phyloP scores from a whole-genome alignment of 1,284 basidiomycete species.

The Leccinum huronense region DNA sequence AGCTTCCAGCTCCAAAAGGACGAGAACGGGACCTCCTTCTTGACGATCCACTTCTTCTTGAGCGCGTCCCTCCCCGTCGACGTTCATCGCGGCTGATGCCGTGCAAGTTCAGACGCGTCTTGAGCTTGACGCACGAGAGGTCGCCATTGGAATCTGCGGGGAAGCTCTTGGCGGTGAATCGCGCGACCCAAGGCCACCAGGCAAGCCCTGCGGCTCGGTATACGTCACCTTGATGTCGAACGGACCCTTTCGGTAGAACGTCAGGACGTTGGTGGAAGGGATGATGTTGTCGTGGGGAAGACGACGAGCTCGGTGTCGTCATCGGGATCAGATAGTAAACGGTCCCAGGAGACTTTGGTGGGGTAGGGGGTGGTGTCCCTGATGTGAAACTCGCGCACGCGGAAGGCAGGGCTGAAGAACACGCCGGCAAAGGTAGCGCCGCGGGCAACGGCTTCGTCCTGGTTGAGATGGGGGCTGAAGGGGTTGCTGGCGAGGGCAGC shows the following conservation, averaged over 20 bases:
- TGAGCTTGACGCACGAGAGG: constrained; percentile 80
- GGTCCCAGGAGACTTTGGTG: constrained; percentile 85
- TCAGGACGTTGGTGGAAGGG: constrained; percentile 91
- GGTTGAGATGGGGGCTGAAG: constrained; percentile 88
- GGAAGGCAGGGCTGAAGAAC: neutral
- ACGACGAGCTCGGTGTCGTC: constrained; percentile 88
- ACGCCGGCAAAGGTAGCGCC: constrained; percentile 58
- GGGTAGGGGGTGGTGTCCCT: constrained; percentile 83
- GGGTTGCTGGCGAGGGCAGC: constrained; percentile 79
- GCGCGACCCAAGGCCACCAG: constrained; percentile 79
- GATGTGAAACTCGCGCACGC: constrained; percentile 88
- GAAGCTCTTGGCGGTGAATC: constrained; percentile 81
- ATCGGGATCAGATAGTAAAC: constrained; percentile 69
- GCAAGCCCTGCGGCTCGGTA: constrained; percentile 65
- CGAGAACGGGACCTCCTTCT: constrained; percentile 77
- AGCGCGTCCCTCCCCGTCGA: constrained; percentile 61
- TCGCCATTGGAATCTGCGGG: constrained; percentile 67
- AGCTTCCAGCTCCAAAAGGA: constrained; percentile 74
- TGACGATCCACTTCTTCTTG: constrained; percentile 84
- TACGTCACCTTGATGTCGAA: constrained; percentile 88
- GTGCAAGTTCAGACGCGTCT: constrained; percentile 82
- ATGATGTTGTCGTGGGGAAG: constrained; percentile 80
- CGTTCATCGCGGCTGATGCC: constrained; percentile 71
- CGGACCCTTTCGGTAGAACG: constrained; percentile 85
- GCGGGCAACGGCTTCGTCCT: constrained; percentile 91